These are phyloP conservation scores for Athelia sp. DNA, from an alignment of 1,284 basidiomycete genomes.

Conservation along the genomic window DNA sequence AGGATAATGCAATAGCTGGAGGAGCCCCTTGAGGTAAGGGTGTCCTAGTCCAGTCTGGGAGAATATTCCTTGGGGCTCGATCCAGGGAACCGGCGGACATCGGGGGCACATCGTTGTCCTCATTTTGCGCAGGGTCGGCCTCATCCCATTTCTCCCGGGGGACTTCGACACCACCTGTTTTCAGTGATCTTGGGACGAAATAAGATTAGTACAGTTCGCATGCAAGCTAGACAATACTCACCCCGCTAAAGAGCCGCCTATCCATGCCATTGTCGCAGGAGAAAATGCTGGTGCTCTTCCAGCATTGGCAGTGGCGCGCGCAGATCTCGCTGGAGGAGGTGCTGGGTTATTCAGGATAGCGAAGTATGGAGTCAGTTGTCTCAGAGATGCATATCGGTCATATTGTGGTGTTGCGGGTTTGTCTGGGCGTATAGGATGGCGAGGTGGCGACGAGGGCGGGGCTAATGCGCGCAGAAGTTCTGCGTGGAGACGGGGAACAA, in stretches of 20 bases:
- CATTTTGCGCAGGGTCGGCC: constrained; percentile 40
- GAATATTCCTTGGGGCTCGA: constrained; percentile 34
- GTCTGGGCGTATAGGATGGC: constrained; percentile 32
- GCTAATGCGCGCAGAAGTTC: constrained; percentile 67
- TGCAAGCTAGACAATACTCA: constrained; percentile 30
- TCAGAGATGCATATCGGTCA: constrained; percentile 70
- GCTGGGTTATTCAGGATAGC: constrained; percentile 83
- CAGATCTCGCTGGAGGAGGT: constrained; percentile 37
- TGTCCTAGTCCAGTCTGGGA: constrained; percentile 79
- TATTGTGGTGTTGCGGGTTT: constrained; percentile 42
- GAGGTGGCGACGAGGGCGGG: constrained; percentile 26
- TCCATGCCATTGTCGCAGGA: constrained; percentile 79
- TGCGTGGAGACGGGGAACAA: constrained; percentile 79
- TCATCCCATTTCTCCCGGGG: constrained; percentile 83
- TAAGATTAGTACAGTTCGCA: background rate
- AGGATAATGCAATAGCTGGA: constrained; percentile 28
- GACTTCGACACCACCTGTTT: constrained; percentile 80
- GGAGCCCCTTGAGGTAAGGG: constrained; percentile 60
- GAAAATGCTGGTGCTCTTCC: constrained; percentile 85
- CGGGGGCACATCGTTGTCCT: constrained; percentile 38
- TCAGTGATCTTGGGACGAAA: constrained; percentile 41
- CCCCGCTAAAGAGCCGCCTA: constrained; percentile 92
- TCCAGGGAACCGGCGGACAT: constrained; percentile 33
- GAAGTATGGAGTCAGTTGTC: constrained; percentile 65
- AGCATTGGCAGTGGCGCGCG: constrained; percentile 48